Conservation (phyloP, 2,329 filamentous ascomycete genomes). For the Xylaria hypoxylon region DNA sequence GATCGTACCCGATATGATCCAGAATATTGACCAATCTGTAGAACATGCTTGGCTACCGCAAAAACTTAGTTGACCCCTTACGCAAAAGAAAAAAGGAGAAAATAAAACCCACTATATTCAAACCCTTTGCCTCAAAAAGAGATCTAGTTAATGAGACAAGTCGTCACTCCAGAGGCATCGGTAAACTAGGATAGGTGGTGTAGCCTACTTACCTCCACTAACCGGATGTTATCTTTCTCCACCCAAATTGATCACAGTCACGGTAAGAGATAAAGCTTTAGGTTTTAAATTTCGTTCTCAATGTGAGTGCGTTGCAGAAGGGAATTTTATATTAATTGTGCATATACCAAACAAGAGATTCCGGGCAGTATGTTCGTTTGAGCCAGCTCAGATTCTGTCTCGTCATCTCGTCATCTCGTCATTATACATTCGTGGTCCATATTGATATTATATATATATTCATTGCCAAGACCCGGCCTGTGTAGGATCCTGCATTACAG, state of each 20-base stretch:
- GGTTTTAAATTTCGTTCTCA: background rate
- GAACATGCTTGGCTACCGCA: background rate
- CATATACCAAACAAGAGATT: constrained; percentile 18
- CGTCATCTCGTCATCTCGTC: constrained; percentile 32
- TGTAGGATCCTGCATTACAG: constrained; percentile 32
- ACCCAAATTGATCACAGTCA: background rate
- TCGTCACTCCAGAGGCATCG: too few species aligned
- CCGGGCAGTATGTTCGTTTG: constrained; percentile 12
- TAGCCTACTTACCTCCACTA: background rate
- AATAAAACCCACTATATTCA: too few species aligned
- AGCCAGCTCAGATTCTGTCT: constrained; percentile 26
- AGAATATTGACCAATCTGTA: too few species aligned
- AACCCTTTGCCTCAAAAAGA: too few species aligned
- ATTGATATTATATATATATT: constrained; percentile 28
- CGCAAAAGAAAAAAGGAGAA: too few species aligned
- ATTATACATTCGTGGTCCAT: constrained; percentile 25
- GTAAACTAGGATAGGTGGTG: too few species aligned
- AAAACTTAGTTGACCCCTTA: background rate
- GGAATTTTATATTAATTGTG: constrained; percentile 11
- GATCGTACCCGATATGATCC: too few species aligned
- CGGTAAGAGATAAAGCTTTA: background rate
- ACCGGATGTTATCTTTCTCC: background rate
- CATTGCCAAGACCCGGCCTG: constrained; percentile 39
- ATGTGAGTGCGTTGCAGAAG: background rate
- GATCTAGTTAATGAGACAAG: too few species aligned